Conservation (phyloP, 2,329 filamentous ascomycete species). For the Xylaria hypoxylon region DNA sequence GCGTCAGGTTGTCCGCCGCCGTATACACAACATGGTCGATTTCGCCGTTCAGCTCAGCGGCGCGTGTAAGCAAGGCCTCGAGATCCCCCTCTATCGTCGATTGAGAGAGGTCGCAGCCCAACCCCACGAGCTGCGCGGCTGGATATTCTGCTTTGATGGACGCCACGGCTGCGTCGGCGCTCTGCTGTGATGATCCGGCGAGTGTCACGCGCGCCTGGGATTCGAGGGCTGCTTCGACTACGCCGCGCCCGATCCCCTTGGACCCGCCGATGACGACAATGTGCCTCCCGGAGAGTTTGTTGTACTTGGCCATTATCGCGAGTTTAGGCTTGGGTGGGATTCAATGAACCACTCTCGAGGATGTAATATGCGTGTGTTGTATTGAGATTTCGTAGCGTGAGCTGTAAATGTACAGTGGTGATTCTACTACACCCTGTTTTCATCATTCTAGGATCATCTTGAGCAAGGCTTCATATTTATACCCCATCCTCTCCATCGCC, state of each 20-base stretch:
- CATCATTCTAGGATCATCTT: background rate
- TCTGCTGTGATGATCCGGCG: slow-evolving; percentile 40
- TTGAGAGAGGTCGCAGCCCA: slow-evolving; percentile 44
- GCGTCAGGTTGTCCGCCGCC: slow-evolving; percentile 48
- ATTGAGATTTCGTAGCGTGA: background rate
- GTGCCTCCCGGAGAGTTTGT: slow-evolving; percentile 50
- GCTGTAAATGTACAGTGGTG: background rate
- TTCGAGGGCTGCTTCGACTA: slow-evolving; percentile 46
- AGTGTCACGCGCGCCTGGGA: slow-evolving; percentile 45
- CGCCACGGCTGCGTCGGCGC: slow-evolving; percentile 41
- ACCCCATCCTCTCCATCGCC: background rate
- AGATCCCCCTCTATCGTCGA: slow-evolving; percentile 44
- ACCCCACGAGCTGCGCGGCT: slow-evolving; percentile 29
- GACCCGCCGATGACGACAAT: slow-evolving; percentile 49
- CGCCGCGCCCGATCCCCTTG: slow-evolving; percentile 47
- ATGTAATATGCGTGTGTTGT: no score
- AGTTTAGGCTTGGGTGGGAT: no score
- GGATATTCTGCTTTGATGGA: slow-evolving; percentile 42
- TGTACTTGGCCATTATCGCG: slow-evolving; percentile 47
- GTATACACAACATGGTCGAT: slow-evolving; percentile 49
- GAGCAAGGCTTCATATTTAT: background rate
- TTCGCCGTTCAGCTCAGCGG: slow-evolving; percentile 26
- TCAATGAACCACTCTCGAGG: background rate
- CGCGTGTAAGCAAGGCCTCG: slow-evolving; percentile 39
- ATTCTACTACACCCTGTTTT: background rate